phyloP scores from a whole-genome alignment of 2,329 filamentous ascomycete species.

The Cadophora luteo-olivacea region DNA sequence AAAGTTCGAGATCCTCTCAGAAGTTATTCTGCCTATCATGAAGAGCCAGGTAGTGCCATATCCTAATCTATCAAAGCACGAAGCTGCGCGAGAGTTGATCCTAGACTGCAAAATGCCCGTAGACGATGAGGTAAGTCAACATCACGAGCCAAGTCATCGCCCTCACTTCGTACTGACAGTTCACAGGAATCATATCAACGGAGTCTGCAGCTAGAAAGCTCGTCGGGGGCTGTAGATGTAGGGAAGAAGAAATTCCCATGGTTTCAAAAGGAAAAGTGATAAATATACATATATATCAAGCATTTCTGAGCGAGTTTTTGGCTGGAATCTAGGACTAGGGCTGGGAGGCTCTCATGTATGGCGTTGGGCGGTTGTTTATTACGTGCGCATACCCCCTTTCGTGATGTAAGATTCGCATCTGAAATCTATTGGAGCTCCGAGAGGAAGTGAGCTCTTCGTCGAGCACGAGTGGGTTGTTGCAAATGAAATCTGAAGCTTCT shows the following conservation, averaged over 20 bases:
- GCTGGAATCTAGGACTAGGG: not conserved
- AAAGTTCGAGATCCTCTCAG: constrained; percentile 96
- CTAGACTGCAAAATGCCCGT: constrained; percentile 81
- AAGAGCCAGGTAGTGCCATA: constrained; percentile 89
- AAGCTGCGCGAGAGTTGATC: constrained; percentile 75
- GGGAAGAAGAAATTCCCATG: constrained; percentile 71
- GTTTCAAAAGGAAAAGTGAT: constrained; percentile 51
- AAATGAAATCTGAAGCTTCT: not conserved
- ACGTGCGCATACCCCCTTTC: constrained; percentile 20
- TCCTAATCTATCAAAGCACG: constrained; percentile 71
- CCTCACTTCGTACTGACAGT: not conserved
- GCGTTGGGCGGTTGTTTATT: constrained; percentile 16
- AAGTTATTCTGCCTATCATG: constrained; percentile 89
- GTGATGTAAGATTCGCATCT: constrained; percentile 16
- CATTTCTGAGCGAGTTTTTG: not conserved
- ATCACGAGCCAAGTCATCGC: not conserved
- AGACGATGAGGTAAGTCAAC: constrained; percentile 80
- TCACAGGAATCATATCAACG: constrained; percentile 69
- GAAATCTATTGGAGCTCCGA: not conserved
- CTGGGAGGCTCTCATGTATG: constrained; percentile 11
- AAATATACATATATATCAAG: not conserved
- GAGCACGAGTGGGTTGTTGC: not conserved
- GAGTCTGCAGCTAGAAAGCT: constrained; percentile 63
- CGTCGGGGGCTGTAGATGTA: constrained; percentile 54
- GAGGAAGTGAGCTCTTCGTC: not conserved